phyloP scores from a whole-genome alignment of 2,329 filamentous ascomycete genomes.

The Cordyceps javanica region DNA sequence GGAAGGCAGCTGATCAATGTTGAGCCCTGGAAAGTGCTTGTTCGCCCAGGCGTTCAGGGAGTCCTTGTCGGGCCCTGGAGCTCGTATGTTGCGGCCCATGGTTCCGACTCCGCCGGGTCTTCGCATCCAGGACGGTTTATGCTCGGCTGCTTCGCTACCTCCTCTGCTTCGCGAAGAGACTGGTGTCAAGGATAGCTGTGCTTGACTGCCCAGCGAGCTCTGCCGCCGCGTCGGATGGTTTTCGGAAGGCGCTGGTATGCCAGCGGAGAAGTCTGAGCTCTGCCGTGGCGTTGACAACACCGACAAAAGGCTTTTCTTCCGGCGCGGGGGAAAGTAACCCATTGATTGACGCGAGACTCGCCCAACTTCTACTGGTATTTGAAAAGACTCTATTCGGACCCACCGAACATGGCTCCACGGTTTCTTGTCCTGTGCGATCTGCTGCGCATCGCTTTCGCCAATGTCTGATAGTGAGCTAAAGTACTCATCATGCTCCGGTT shows the following conservation, averaged over 20 bases:
- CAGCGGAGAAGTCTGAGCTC: constrained; percentile 54
- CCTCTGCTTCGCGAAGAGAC: constrained; percentile 31
- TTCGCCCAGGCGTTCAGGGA: constrained; percentile 78
- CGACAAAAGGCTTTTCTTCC: constrained; percentile 74
- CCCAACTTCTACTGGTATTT: constrained; percentile 73
- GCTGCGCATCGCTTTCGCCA: constrained; percentile 22
- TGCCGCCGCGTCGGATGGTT: constrained; percentile 34
- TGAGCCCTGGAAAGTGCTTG: constrained; percentile 74
- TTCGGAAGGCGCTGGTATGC: constrained; percentile 30
- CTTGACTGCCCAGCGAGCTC: constrained; percentile 34
- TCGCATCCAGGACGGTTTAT: constrained; percentile 58
- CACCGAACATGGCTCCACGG: constrained; percentile 85
- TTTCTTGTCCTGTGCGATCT: constrained; percentile 46
- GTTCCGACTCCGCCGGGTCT: constrained; percentile 87
- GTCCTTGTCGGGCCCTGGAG: constrained; percentile 78
- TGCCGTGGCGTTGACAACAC: constrained; percentile 60
- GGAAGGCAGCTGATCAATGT: constrained; percentile 61
- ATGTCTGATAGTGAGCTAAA: constrained; percentile 31
- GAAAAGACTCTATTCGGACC: constrained; percentile 69
- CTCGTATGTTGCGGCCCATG: constrained; percentile 62
- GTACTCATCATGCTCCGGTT: constrained; percentile 33
- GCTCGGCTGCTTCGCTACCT: constrained; percentile 33
- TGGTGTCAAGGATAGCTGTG: constrained; percentile 27
- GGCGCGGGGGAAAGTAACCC: constrained; percentile 85
- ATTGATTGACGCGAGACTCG: constrained; percentile 73